Evolutionary conservation across 768 basidiomycete genomes (phyloP).

Genomic region (Termitomyces sp.): DNA sequence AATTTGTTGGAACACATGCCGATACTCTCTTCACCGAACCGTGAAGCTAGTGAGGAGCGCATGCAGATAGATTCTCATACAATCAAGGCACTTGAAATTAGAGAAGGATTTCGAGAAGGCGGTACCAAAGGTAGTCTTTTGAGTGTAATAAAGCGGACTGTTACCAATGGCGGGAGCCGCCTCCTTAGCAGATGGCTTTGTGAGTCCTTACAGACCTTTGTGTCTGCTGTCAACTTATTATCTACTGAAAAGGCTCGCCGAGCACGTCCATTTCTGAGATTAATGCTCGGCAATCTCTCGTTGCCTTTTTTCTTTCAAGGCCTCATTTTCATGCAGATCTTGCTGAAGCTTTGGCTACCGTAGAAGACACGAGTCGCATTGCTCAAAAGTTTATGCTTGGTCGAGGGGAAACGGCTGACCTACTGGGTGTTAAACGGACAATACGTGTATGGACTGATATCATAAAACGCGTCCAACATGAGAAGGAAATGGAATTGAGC

Average conservation of each 20-base stretch:
- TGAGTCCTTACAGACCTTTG: constrained; percentile 40
- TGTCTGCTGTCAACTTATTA: constrained; percentile 4
- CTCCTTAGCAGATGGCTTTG: constrained; percentile 75
- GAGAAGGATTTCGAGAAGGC: constrained; percentile 69
- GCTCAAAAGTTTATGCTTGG: constrained; percentile 73
- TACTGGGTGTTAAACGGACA: constrained; percentile 58
- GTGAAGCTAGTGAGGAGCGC: constrained; percentile 48
- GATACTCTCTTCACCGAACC: constrained; percentile 46
- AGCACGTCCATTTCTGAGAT: constrained; percentile 75
- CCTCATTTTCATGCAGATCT: constrained; percentile 66
- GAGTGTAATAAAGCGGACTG: constrained; percentile 70
- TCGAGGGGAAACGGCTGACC: constrained; percentile 60
- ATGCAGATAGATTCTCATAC: constrained; percentile 92
- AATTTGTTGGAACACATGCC: constrained; percentile 82
- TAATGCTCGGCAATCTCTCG: constrained; percentile 67
- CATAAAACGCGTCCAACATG: constrained; percentile 44
- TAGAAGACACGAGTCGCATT: constrained; percentile 71
- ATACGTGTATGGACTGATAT: constrained; percentile 58
- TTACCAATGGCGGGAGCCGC: constrained; percentile 73
- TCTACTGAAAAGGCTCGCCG: constrained; percentile 60
- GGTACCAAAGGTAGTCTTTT: constrained; percentile 70
- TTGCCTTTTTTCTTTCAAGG: constrained; percentile 60
- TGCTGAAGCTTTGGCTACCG: constrained; percentile 42
- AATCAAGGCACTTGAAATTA: constrained; percentile 83
- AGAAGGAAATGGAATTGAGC: constrained; percentile 45